These are phyloP conservation scores for Malassezia nana DNA, from an alignment of 1,284 basidiomycete genomes.

Conservation along the genomic window DNA sequence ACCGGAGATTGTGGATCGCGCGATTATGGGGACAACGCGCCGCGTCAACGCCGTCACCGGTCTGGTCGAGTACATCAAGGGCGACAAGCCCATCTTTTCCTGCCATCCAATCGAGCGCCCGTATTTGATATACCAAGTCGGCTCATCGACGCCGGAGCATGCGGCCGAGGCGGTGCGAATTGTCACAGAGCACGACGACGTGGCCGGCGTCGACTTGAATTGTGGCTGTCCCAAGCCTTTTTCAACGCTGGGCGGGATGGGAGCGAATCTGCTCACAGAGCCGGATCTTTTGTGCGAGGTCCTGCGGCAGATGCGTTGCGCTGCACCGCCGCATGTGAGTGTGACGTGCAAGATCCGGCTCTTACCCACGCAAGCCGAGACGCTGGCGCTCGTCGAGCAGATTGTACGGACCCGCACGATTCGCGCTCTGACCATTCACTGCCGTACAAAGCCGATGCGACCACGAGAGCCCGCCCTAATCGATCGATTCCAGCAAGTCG, in stretches of 20 bases:
- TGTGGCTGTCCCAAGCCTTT: constrained; percentile 85
- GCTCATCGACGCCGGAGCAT: constrained; percentile 73
- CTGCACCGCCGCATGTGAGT: constrained; percentile 53
- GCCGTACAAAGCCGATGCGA: constrained; percentile 86
- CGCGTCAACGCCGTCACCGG: constrained; percentile 79
- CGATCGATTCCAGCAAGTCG: constrained; percentile 70
- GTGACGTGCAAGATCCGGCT: constrained; percentile 68
- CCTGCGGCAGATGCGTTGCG: constrained; percentile 39
- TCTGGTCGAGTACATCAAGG: constrained; percentile 69
- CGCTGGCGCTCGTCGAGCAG: constrained; percentile 70
- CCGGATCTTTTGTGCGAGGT: constrained; percentile 78
- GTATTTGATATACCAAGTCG: constrained; percentile 61
- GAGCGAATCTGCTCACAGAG: constrained; percentile 81
- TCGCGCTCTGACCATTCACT: constrained; percentile 83
- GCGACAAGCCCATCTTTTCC: constrained; percentile 70
- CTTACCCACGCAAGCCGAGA: constrained; percentile 73
- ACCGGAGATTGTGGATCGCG: constrained; percentile 91
- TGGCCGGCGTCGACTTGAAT: constrained; percentile 87
- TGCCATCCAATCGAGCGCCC: constrained; percentile 74
- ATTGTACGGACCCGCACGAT: constrained; percentile 75
- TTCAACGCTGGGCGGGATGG: constrained; percentile 90
- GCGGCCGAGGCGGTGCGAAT: constrained; percentile 81
- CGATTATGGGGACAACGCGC: constrained; percentile 74
- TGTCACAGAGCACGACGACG: constrained; percentile 64
- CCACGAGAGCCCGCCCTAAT: constrained; percentile 69